These are phyloP conservation scores for Adansonia grandidieri DNA, from an alignment of 441 rosid species.

Conservation along the genomic window DNA sequence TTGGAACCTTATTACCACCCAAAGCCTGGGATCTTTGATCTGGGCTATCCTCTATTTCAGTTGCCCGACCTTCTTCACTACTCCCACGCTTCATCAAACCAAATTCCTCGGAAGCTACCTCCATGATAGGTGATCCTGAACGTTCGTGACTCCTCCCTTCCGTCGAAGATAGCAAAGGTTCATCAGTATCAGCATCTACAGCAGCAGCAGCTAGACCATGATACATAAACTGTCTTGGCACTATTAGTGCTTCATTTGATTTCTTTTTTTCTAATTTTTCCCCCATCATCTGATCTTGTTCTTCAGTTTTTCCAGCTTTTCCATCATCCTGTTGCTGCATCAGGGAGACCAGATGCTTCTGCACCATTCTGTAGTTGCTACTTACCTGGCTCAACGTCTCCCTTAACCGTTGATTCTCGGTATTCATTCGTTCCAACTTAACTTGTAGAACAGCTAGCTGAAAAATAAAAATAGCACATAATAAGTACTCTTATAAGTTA, in stretches of 20 bases:
- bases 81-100: constrained; percentile 15
- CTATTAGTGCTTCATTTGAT: constrained; percentile 23
- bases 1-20: constrained; percentile 30
- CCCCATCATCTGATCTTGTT: constrained; percentile 20
- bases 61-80: constrained; percentile 12
- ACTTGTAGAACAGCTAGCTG: constrained; percentile 36
- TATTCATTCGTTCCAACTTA: constrained; percentile 37
- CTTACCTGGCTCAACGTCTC: constrained; percentile 37
- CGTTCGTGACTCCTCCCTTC: constrained; percentile 44
- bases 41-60: constrained; percentile 33
- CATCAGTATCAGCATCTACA: constrained; percentile 33
- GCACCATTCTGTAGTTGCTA: constrained; percentile 37
- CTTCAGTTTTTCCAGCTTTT: constrained; percentile 26
- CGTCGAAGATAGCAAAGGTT: constrained; percentile 53
- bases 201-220: constrained; percentile 32
- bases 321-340: constrained; percentile 27
- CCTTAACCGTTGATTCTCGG: constrained; percentile 43
- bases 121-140: constrained; percentile 28
- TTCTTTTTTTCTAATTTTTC: constrained; percentile 21
- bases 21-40: constrained; percentile 33
- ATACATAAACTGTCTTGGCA: constrained; percentile 47
- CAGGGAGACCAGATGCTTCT: constrained; percentile 40
- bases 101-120: constrained; percentile 18
- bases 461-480: constrained; percentile 6
- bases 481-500: not conserved